Evolutionary conservation across 192 early-diverging fungal species (phyloP).

Genomic region (Mortierella hygrophila): DNA sequence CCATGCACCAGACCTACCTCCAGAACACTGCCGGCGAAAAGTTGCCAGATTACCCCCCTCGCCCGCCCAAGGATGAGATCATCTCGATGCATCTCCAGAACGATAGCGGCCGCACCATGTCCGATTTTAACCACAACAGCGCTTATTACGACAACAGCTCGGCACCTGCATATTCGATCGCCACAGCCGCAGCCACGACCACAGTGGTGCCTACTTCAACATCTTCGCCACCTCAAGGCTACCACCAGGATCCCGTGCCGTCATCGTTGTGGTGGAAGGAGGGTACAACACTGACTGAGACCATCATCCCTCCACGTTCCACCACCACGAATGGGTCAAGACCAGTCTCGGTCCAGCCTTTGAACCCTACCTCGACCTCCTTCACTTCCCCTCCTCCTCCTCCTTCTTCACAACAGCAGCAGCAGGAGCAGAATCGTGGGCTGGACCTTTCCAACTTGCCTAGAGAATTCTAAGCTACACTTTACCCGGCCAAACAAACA

Average conservation of each 20-base stretch:
- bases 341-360: background rate
- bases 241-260: background rate
- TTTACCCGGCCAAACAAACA: background rate
- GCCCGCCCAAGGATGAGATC: constrained; percentile 13
- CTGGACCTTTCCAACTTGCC: background rate
- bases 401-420: background rate
- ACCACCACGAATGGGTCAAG: background rate
- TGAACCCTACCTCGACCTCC: background rate
- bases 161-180: background rate
- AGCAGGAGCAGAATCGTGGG: background rate
- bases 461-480: background rate
- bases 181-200: background rate
- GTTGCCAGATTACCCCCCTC: constrained; percentile 9
- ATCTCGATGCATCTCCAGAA: constrained; percentile 4
- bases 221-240: background rate
- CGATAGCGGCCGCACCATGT: background rate
- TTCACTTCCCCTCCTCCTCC: background rate
- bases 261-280: background rate
- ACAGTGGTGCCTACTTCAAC: background rate
- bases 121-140: background rate
- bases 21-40: background rate
- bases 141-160: background rate
- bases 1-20: constrained; percentile 7
- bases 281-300: background rate
- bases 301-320: background rate